Base-by-base conservation (phyloP, 2,329 filamentous ascomycete species). In the Cordyceps javanica region DNA sequence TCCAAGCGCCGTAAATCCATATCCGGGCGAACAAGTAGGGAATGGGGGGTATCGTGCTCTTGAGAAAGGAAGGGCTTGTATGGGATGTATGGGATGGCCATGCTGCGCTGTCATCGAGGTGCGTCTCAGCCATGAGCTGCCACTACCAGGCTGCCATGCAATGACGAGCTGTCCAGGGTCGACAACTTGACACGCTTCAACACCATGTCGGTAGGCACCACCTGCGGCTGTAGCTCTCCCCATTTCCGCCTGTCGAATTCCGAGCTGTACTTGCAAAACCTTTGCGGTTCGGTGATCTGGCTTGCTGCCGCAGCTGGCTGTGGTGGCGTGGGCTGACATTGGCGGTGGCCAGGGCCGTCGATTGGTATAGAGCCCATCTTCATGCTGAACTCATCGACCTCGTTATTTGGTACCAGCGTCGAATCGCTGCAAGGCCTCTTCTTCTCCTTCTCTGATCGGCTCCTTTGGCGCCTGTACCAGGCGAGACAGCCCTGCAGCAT, bases 201-300 rank as follows among this genome's bases (percentile, higher is more conserved):
- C 9, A 60, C 44, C 50, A 60, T 55, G n/a, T 58, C 59, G 5
- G 14, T 9, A 42, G 61, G 41, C 3, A 65, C 61, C 2, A 65
- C 55, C 57, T 66, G 65, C 14, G 65, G 64, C 57, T 67, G 65
- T 9, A 60, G 46, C 11, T 67, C 65, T 3, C 65, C 65, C 50
- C 65, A 42, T 45, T 57, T 45, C 30, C 58, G 55, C 50, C 65
- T 46, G 16, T 48, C 55, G 7, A 50, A 30, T n/a, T 60, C 59
- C 1, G 55, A 57, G n/a, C 52, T 41, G 38, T 34, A 48, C 49
- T 48, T 54, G 49, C 39, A 28, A 21, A 6, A 30, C 34, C 26
- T 25, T 42, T 25, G 30, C 5, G 50, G 34, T 11, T 38, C 36
- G n/a, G 9, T 21, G 19, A 19, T 41, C 19, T 58, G 21, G 10